Conservation (phyloP, 2,329 filamentous ascomycete genomes). For the Paecilomyces formosus region DNA sequence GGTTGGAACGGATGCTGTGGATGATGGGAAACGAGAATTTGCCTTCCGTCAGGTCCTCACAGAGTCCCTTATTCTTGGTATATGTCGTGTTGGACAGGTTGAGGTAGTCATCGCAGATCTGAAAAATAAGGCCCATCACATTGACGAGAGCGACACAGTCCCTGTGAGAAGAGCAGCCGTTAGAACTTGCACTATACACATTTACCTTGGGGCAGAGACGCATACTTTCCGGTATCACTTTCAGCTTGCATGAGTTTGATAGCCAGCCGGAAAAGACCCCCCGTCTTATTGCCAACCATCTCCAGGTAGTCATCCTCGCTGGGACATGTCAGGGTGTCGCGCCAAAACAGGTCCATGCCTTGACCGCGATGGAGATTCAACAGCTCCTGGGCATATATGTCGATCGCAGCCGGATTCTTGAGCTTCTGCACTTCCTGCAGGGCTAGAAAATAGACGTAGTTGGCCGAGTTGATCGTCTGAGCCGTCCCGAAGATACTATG, state of each 20-base stretch:
- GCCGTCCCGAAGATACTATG: conserved; percentile 44
- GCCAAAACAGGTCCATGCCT: conserved; percentile 44
- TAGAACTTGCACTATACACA: background rate
- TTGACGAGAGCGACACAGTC: conserved; percentile 61
- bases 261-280: conserved; percentile 40
- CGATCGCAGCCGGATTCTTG: conserved; percentile 31
- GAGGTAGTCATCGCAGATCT: conserved; percentile 66
- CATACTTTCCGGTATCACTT: conserved; percentile 22
- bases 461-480: conserved; percentile 47
- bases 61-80: conserved; percentile 82
- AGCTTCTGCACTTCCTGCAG: conserved; percentile 35
- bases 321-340: conserved; percentile 38
- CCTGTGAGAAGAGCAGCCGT: conserved; percentile 7
- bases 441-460: conserved; percentile 42
- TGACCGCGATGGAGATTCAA: conserved; percentile 42
- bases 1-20: conserved; percentile 71
- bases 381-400: conserved; percentile 40
- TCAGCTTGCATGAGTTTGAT: conserved; percentile 41
- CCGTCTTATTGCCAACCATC: conserved; percentile 45
- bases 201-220: background rate
- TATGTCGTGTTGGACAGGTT: conserved; percentile 71
- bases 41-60: conserved; percentile 91
- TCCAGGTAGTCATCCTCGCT: conserved; percentile 41
- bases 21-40: conserved; percentile 97
- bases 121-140: conserved; percentile 38